Evolutionary conservation across 139 green algal genomes (phyloP).

Genomic region (Chlorella sp.): DNA sequence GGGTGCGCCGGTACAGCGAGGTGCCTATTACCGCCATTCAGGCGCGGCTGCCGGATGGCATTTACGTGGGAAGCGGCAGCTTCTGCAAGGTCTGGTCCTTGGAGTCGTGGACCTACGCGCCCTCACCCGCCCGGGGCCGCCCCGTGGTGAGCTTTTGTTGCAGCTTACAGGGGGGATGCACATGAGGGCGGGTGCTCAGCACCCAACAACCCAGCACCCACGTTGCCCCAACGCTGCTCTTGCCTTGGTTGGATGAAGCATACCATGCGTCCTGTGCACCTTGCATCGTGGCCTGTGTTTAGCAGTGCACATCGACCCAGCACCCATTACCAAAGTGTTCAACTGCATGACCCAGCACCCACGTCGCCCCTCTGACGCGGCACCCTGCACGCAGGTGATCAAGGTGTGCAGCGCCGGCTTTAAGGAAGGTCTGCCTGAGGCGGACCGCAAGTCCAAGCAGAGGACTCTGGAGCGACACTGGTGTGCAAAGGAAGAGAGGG

Average conservation of each 20-base stretch:
- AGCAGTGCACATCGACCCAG: not conserved
- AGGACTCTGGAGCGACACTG: not conserved
- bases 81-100: constrained; percentile 20
- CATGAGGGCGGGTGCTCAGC: not conserved
- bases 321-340: not conserved
- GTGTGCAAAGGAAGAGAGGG: not conserved
- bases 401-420: constrained; percentile 28
- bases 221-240: too few species aligned
- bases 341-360: not conserved
- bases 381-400: not conserved
- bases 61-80: not conserved
- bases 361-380: too few species aligned
- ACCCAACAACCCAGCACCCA: too few species aligned
- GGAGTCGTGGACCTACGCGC: not conserved
- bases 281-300: too few species aligned
- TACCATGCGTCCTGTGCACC: too few species aligned
- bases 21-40: not conserved
- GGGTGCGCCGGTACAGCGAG: too few species aligned
- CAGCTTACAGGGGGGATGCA: not conserved
- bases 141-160: not conserved
- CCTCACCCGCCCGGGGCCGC: not conserved
- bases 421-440: not conserved
- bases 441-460: not conserved
- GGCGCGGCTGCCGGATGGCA: not conserved
- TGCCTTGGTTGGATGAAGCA: too few species aligned